Conservation (phyloP, 768 basidiomycete genomes). For the Tricholoma sp. region DNA sequence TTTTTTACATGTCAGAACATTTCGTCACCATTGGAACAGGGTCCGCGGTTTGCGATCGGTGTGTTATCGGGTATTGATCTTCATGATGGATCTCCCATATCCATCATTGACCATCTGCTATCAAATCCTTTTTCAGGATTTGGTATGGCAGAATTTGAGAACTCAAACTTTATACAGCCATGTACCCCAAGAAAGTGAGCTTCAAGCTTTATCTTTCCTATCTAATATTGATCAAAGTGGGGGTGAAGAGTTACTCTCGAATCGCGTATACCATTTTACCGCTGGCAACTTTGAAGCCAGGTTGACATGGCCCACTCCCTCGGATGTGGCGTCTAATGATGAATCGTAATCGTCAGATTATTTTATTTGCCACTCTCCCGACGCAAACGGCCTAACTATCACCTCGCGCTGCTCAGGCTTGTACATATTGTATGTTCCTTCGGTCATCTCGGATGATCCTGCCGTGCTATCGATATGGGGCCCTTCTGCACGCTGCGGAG, state of each 20-base stretch:
- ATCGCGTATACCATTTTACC: background rate
- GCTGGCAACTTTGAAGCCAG: no score
- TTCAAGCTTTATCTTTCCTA: no score
- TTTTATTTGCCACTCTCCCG: background rate
- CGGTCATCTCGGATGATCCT: background rate
- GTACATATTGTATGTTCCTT: background rate
- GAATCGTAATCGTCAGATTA: background rate
- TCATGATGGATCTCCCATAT: no score
- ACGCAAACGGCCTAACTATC: background rate
- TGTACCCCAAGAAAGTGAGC: no score
- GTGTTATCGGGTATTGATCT: no score
- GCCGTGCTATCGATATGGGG: background rate
- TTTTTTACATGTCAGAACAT: background rate
- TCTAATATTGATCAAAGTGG: no score
- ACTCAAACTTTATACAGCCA: no score
- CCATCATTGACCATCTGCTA: no score
- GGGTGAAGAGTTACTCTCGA: no score
- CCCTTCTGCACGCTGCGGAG: background rate
- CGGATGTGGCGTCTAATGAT: background rate
- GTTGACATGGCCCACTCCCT: background rate
- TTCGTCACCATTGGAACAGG: background rate
- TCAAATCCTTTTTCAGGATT: no score
- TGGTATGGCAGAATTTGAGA: no score
- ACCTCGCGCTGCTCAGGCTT: background rate
- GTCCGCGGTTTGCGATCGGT: no score